These are phyloP conservation scores for Trichosphaerium sp. DNA, from an alignment of 78 protist species.

Conservation along the genomic window DNA sequence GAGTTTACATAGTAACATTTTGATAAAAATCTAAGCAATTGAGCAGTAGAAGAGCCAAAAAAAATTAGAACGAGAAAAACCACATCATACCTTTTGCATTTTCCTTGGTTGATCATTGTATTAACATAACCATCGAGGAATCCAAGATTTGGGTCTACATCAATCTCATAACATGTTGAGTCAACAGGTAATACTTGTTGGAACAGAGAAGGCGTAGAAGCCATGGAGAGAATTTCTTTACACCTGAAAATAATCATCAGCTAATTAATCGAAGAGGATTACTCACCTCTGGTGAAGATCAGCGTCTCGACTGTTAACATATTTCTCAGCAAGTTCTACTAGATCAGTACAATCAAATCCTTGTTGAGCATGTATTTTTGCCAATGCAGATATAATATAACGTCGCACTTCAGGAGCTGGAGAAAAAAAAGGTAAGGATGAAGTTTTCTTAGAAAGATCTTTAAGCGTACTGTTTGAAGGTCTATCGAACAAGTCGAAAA, in stretches of 20 bases:
- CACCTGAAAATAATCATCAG: not conserved
- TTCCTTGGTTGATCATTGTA: too few species aligned
- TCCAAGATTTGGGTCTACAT: constrained; percentile 31
- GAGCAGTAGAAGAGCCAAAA: too few species aligned
- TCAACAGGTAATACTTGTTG: constrained; percentile 54
- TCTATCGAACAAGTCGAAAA: not conserved
- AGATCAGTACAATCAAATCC: not conserved
- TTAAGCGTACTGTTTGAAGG: not conserved
- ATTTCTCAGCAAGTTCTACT: not conserved
- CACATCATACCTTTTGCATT: too few species aligned
- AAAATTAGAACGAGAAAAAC: too few species aligned
- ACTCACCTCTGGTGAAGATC: constrained; percentile 34
- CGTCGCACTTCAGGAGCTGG: not conserved
- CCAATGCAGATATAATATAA: constrained; percentile 20
- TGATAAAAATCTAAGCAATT: too few species aligned
- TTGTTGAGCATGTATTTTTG: constrained; percentile 30
- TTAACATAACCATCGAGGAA: constrained; percentile 50
- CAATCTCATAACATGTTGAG: constrained; percentile 57
- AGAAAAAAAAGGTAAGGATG: not conserved
- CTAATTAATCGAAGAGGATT: constrained; percentile 10
- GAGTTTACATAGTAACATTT: too few species aligned
- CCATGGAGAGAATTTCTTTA: too few species aligned
- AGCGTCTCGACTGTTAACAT: not conserved
- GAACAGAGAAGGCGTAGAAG: too few species aligned
- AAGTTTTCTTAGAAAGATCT: not conserved